Percentiles rank a stretch among this genome's conserved stretches.
These are phyloP conservation scores for Thielaviopsis ethacetica DNA, from an alignment of 2,329 filamentous ascomycete genomes.

Conservation along the genomic window DNA sequence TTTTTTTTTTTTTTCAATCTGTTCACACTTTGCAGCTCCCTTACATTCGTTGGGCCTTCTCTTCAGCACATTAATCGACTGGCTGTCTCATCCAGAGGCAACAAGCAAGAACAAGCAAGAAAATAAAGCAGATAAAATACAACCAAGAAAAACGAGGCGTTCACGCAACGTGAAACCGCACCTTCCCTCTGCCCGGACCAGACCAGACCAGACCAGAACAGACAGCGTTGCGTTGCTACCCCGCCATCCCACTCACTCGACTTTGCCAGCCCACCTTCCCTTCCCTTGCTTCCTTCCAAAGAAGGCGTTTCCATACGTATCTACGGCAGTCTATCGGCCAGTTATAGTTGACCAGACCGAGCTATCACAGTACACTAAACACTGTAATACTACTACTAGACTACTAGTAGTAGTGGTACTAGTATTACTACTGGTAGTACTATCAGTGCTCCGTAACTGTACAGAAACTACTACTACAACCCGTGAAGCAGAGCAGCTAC, in stretches of 20 bases:
- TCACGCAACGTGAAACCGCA: not conserved
- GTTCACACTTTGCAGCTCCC: too few species aligned
- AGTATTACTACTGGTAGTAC: not conserved
- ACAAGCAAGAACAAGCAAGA: too few species aligned
- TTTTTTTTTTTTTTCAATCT: too few species aligned
- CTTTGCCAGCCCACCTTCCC: constrained; percentile 12
- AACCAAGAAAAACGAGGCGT: not conserved
- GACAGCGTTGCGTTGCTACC: constrained; percentile 2
- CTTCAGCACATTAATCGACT: too few species aligned
- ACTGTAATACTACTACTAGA: too few species aligned
- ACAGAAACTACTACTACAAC: not conserved
- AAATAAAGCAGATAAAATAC: not conserved
- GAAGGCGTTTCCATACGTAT: not conserved
- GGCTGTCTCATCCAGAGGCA: too few species aligned
- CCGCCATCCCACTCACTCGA: constrained; percentile 21
- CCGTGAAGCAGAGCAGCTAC: not conserved
- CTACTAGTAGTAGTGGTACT: too few species aligned
- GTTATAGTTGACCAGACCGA: not conserved
- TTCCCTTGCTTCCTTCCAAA: constrained; percentile 11
- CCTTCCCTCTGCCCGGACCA: constrained; percentile 1
- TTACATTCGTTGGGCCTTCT: too few species aligned
- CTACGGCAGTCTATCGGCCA: not conserved
- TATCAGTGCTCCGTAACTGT: not conserved
- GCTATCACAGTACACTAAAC: not conserved
- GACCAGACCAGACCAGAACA: not conserved